Conservation (phyloP, 2,329 filamentous ascomycete species). For the Cercospora canescens region DNA sequence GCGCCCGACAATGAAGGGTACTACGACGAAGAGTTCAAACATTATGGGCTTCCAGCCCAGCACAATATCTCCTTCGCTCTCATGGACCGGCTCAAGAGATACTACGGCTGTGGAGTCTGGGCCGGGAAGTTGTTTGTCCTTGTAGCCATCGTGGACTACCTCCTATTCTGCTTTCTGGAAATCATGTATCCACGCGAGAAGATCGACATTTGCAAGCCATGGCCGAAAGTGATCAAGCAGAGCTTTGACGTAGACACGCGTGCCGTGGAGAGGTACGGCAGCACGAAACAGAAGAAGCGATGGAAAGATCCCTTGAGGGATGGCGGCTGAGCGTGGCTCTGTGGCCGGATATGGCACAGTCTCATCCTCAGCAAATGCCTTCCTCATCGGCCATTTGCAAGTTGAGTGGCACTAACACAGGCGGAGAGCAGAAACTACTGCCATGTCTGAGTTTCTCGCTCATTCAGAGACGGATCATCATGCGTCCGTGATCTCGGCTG, state of each 20-base stretch:
- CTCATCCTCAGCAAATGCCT: background rate
- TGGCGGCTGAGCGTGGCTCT: background rate
- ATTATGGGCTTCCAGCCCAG: constrained; percentile 54
- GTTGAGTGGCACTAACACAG: too few species aligned
- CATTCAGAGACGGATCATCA: too few species aligned
- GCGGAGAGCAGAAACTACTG: too few species aligned
- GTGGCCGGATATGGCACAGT: background rate
- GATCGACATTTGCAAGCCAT: constrained; percentile 88
- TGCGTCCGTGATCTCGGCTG: background rate
- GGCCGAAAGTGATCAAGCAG: constrained; percentile 57
- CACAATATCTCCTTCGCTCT: constrained; percentile 75
- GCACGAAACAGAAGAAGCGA: constrained; percentile 5
- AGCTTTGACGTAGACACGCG: background rate
- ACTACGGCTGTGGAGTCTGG: constrained; percentile 98
- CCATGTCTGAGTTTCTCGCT: too few species aligned
- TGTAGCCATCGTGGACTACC: constrained; percentile 89
- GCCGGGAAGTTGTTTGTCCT: constrained; percentile 96
- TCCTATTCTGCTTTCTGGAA: constrained; percentile 86
- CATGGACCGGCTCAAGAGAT: constrained; percentile 91
- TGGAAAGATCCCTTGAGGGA: background rate
- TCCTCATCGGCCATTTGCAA: background rate
- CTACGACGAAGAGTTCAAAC: constrained; percentile 69
- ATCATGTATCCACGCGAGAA: constrained; percentile 79
- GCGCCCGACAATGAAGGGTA: constrained; percentile 69
- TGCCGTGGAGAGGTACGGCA: background rate